Percentiles rank a stretch among this genome's conserved stretches.
Conservation (phyloP, 2,329 filamentous ascomycete species). For the Scedosporium aurantiacum region DNA sequence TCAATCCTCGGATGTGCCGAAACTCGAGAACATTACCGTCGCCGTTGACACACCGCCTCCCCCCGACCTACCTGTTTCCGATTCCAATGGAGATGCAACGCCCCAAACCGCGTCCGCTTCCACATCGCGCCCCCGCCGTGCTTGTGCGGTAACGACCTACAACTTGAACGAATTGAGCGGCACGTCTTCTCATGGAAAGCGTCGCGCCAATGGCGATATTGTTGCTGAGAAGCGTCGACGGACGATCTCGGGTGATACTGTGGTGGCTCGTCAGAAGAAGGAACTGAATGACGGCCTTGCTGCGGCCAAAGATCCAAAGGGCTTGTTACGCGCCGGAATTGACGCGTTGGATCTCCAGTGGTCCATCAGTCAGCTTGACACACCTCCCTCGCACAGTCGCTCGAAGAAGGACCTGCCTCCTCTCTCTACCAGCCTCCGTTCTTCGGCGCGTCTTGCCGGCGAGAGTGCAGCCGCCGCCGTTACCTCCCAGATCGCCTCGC, state of each 20-base stretch:
- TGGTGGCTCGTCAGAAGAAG: neutral
- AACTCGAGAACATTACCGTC: slow-evolving; percentile 19
- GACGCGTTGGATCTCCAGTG: slow-evolving; percentile 20
- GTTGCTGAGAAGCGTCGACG: slow-evolving; percentile 32
- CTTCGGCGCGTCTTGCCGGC: neutral
- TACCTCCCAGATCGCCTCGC: slow-evolving; percentile 33
- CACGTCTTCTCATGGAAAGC: slow-evolving; percentile 49
- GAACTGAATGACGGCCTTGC: neutral
- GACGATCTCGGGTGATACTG: neutral
- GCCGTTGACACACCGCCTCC: slow-evolving; percentile 6
- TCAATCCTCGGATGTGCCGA: slow-evolving; percentile 34
- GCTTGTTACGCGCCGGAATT: neutral
- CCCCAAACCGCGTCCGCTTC: slow-evolving; percentile 15
- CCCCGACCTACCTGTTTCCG: slow-evolving; percentile 14
- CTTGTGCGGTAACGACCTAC: slow-evolving; percentile 29
- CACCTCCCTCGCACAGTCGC: slow-evolving; percentile 18
- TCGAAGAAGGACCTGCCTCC: neutral
- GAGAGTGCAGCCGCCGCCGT: slow-evolving; percentile 2
- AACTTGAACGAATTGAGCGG: slow-evolving; percentile 54
- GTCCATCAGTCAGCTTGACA: slow-evolving; percentile 27
- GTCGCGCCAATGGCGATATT: slow-evolving; percentile 38
- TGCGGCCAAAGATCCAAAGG: slow-evolving; percentile 11
- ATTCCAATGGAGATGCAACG: slow-evolving; percentile 8
- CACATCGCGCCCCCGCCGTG: slow-evolving; percentile 40
- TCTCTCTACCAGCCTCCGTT: neutral